Conservation (phyloP, 192 early-diverging fungal species). For the Rhizoclosmatium globosum region DNA sequence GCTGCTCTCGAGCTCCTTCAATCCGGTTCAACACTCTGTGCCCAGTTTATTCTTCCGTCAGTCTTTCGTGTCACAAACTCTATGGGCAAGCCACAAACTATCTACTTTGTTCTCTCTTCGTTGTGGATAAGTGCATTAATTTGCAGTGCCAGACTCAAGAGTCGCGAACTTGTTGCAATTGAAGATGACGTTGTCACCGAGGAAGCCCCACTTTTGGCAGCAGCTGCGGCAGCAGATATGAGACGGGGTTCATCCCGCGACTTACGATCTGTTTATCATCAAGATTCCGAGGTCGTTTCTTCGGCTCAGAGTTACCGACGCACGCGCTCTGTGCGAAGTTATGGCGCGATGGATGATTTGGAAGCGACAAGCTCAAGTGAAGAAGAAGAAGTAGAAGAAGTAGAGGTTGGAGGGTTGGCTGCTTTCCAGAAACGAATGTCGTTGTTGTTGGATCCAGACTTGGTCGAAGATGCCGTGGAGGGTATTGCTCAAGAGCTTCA, state of each 20-base stretch:
- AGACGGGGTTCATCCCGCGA: neutral
- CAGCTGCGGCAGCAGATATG: neutral
- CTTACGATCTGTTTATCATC: neutral
- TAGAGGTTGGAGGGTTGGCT: neutral
- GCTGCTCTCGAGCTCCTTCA: conserved; percentile 33
- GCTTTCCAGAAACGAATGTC: neutral
- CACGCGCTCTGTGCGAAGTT: neutral
- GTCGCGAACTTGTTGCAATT: conserved; percentile 23
- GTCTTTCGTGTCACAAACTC: conserved; percentile 8
- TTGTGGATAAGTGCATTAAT: conserved; percentile 14
- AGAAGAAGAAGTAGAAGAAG: neutral
- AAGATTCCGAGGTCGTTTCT: neutral
- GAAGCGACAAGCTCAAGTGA: neutral
- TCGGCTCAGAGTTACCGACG: neutral
- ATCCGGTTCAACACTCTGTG: neutral
- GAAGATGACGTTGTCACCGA: neutral
- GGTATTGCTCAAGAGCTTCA: neutral
- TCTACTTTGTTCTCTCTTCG: conserved; percentile 16
- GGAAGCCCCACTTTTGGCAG: neutral
- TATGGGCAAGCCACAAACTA: conserved; percentile 1
- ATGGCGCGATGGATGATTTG: neutral
- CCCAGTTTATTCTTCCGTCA: conserved; percentile 14
- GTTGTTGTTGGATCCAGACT: conserved; percentile 8
- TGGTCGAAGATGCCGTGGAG: conserved; percentile 17
- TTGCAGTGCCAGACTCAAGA: conserved; percentile 16